Evolutionary conservation across 441 rosid species (phyloP), one percentile per base, ranked within the genome.

Genomic region (Gossypium schwendimanii): DNA sequence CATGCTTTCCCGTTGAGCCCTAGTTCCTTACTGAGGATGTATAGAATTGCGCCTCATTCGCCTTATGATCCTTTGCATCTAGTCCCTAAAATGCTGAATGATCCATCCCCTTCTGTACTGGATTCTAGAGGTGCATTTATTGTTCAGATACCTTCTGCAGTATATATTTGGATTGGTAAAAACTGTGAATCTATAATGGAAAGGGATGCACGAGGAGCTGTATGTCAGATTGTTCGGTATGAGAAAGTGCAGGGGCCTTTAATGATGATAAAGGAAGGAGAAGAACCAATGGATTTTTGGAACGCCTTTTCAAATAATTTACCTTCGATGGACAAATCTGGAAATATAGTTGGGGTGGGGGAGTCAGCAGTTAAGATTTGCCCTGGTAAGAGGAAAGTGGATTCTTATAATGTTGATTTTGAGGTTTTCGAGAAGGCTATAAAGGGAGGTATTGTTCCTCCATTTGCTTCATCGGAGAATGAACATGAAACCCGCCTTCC

Each of bases 101-200:
- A 87, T 80, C 98, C 97, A 61, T 85, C 89, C 63, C 90, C 93
- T 18, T 76, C 80, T 28, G 88, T 90, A 33, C 78, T 94, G 75
- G 99, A 94, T 83, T 94, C 99, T 65, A 91, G 99, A 82, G 99
- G 99, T 70, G 94, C 96, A 69, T 94, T 94, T 75, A 87, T 94
- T 74, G 79, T 91, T 78, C 99, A 94, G 15, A 78, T 94, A 68
- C 94, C 99, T 70, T 84, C 92, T 33, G 85, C 92, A 53, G 81
- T 94, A 64, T 91, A 91, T 83, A 80, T 92, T 55, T 94, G 99
- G 99, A 76, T 92, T 15, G 99, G 99, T 62, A 88, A 83, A 82
- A 79, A 71, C 24, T 94, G 99, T 49, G 96, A 86, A 39, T 71
- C 84, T 62, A 87, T 91, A 67, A 91, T 94, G 97, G 99, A 94